Conservation (phyloP, 768 basidiomycete genomes). For the Termitomyces sp. region DNA sequence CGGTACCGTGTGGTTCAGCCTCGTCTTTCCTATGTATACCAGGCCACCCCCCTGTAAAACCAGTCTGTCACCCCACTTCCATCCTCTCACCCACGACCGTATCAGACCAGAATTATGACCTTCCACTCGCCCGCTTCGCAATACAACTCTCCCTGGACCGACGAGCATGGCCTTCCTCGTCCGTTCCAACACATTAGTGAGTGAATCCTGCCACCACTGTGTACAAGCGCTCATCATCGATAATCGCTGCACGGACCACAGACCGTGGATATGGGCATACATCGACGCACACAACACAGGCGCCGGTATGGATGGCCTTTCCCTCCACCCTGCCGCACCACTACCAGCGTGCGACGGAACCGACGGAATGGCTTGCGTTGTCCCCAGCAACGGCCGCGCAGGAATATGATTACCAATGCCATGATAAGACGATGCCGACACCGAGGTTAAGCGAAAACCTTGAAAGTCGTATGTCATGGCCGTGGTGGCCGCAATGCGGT, state of each 20-base stretch:
- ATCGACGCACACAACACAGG: not conserved
- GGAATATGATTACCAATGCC: not conserved
- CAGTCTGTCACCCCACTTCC: not conserved
- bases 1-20: not conserved
- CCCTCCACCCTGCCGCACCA: not conserved
- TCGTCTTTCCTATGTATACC: not conserved
- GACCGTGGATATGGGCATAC: not conserved
- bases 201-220: not conserved
- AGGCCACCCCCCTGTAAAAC: not conserved
- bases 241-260: not conserved
- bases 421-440: not conserved
- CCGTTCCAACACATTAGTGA: not conserved
- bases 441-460: not conserved
- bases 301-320: not conserved
- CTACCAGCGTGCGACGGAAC: not conserved
- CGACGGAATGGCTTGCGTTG: not conserved
- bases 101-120: not conserved
- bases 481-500: not conserved
- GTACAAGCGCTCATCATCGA: not conserved
- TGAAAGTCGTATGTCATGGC: not conserved
- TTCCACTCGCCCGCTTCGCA: not conserved
- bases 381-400: not conserved
- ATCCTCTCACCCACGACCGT: not conserved
- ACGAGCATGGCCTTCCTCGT: not conserved
- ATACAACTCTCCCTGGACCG: not conserved